phyloP scores from a whole-genome alignment of 495 filamentous ascomycete species.

The Parachaetomium inaequale region DNA sequence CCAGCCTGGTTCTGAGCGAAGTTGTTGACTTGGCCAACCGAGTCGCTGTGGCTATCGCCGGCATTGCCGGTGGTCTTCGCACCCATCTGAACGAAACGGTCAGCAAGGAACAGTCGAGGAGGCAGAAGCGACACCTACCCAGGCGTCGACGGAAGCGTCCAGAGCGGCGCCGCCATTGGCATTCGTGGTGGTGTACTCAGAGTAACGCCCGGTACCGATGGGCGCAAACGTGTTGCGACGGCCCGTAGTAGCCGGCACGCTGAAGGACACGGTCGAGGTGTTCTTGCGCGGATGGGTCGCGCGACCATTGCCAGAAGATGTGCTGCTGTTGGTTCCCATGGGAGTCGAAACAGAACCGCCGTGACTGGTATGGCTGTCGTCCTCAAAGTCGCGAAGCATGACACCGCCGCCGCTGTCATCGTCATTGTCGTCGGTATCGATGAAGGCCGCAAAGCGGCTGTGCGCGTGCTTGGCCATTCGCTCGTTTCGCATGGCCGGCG shows the following conservation, averaged over 20 bases:
- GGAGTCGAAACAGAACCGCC: background rate
- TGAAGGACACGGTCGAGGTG: background rate
- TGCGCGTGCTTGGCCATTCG: background rate
- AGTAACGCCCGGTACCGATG: slow-evolving; percentile 10
- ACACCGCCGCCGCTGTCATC: slow-evolving; percentile 17
- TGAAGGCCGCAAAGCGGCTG: slow-evolving; percentile 1
- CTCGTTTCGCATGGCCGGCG: background rate
- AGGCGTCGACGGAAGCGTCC: background rate
- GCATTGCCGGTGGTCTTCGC: background rate
- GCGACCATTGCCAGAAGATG: background rate
- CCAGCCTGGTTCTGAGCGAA: background rate
- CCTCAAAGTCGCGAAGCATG: slow-evolving; percentile 13
- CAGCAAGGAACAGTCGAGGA: background rate
- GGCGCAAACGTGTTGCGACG: slow-evolving; percentile 14
- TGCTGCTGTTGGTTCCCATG: background rate
- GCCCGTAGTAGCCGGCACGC: background rate
- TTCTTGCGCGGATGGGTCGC: background rate
- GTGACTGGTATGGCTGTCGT: background rate
- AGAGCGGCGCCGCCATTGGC: background rate
- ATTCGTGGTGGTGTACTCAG: background rate
- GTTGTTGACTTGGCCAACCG: background rate
- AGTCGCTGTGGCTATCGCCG: background rate
- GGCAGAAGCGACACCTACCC: background rate
- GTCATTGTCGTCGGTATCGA: slow-evolving; percentile 14
- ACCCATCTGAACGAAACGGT: background rate